Evolutionary conservation across 2,329 filamentous ascomycete species (phyloP).

Genomic region (Fusarium caatingaense): DNA sequence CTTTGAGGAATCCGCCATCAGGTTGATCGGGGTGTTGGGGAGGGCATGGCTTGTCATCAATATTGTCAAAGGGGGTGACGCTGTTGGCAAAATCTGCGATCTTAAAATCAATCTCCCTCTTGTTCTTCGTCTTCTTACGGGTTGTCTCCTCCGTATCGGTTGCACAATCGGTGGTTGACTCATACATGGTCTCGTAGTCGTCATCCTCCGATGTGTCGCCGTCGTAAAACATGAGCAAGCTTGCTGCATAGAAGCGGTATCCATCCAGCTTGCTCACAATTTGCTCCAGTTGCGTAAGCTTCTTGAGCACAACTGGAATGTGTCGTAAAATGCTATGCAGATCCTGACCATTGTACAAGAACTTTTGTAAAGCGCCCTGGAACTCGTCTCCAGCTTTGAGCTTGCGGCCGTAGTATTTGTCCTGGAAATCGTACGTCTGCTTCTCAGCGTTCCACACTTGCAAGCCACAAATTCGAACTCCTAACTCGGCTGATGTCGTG

Average conservation of each 20-base stretch:
- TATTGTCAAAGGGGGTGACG: constrained; percentile 84
- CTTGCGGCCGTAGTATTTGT: constrained; percentile 96
- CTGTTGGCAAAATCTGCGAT: constrained; percentile 99
- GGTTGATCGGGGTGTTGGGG: constrained; percentile 83
- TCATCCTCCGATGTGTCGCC: constrained; percentile 72
- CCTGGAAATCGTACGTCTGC: constrained; percentile 91
- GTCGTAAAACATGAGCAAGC: constrained; percentile 94
- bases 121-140: constrained; percentile 61
- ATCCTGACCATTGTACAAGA: constrained; percentile 90
- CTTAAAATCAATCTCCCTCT: constrained; percentile 84
- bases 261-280: constrained; percentile 84
- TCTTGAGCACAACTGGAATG: constrained; percentile 87
- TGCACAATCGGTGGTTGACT: constrained; percentile 68
- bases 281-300: constrained; percentile 82
- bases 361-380: constrained; percentile 85
- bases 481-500: constrained; percentile 91
- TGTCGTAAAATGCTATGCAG: constrained; percentile 83
- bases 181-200: constrained; percentile 63
- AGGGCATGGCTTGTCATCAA: constrained; percentile 75
- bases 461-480: constrained; percentile 93
- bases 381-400: constrained; percentile 91
- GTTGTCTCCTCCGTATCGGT: constrained; percentile 68
- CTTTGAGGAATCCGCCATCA: constrained; percentile 89
- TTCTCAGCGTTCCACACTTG: constrained; percentile 93
- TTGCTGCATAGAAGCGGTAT: constrained; percentile 96